Evolutionary conservation across 106 monocot genomes (phyloP).

Genomic region (Iris macrosiphon): DNA sequence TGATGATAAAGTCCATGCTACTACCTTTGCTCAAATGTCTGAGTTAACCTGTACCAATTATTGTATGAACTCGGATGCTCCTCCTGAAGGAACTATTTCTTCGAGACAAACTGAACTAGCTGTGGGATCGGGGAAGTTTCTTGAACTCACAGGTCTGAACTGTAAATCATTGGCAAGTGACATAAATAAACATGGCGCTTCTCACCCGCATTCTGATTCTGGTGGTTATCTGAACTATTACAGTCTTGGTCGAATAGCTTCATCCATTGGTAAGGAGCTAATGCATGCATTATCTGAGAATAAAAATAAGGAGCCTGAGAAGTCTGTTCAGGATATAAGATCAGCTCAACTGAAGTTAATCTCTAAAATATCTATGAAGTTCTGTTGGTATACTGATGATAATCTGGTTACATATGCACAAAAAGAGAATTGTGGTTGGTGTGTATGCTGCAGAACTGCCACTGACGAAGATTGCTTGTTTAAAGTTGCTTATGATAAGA

Average conservation of each 20-base stretch:
- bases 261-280: constrained; percentile 59
- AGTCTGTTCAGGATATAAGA: constrained; percentile 39
- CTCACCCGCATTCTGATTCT: constrained; percentile 35
- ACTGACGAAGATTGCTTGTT: constrained; percentile 56
- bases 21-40: neutral
- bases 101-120: constrained; percentile 8
- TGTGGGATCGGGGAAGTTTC: constrained; percentile 7
- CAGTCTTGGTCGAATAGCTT: constrained; percentile 67
- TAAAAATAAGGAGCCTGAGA: constrained; percentile 23
- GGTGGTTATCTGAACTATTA: constrained; percentile 64
- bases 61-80: constrained; percentile 1
- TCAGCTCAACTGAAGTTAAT: constrained; percentile 54
- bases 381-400: constrained; percentile 38
- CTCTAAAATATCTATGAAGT: constrained; percentile 23
- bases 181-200: constrained; percentile 11
- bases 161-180: constrained; percentile 6
- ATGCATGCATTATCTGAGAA: constrained; percentile 27
- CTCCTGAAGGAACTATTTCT: constrained; percentile 5
- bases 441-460: constrained; percentile 52
- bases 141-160: constrained; percentile 2
- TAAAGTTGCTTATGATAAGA: constrained; percentile 30
- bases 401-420: constrained; percentile 30
- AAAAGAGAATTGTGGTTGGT: constrained; percentile 96
- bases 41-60: constrained; percentile 11
- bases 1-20: constrained; percentile 5